Conservation (phyloP, 2,329 filamentous ascomycete species). For the Fusarium chaquense region DNA sequence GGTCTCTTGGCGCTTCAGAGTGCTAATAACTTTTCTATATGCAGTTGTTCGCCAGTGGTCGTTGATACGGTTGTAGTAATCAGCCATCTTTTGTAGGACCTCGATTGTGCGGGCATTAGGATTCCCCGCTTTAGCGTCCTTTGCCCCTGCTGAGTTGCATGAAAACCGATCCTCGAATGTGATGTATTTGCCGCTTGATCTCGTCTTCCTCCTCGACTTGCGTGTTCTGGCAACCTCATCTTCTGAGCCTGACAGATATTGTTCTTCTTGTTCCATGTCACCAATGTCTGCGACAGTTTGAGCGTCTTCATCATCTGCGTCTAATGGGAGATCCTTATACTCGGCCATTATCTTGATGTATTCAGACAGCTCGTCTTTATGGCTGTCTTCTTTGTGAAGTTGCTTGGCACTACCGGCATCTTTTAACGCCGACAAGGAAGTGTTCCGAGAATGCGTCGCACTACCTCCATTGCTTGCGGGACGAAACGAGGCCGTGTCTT, state of each 20-base stretch:
- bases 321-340: conserved; percentile 69
- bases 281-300: conserved; percentile 31
- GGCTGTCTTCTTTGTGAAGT: background rate
- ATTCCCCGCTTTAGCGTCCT: conserved; percentile 61
- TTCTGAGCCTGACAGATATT: conserved; percentile 40
- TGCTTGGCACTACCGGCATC: background rate
- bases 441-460: background rate
- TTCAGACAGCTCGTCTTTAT: conserved; percentile 69
- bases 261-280: conserved; percentile 29
- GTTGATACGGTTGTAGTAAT: conserved; percentile 79
- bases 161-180: conserved; percentile 63
- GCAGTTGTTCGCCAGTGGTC: conserved; percentile 82
- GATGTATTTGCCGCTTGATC: conserved; percentile 47
- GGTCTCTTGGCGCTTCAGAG: conserved; percentile 72
- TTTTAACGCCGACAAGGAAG: background rate
- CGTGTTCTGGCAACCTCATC: conserved; percentile 35
- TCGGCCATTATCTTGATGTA: conserved; percentile 73
- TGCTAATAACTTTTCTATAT: conserved; percentile 83
- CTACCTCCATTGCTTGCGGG: background rate
- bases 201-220: conserved; percentile 40
- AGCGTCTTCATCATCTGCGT: conserved; percentile 62
- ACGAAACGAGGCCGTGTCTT: conserved; percentile 13
- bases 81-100: conserved; percentile 80
- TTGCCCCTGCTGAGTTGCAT: conserved; percentile 66
- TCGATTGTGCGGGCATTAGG: conserved; percentile 83